Conservation (phyloP, 345 rosid genomes). For the Isatis tinctoria region DNA sequence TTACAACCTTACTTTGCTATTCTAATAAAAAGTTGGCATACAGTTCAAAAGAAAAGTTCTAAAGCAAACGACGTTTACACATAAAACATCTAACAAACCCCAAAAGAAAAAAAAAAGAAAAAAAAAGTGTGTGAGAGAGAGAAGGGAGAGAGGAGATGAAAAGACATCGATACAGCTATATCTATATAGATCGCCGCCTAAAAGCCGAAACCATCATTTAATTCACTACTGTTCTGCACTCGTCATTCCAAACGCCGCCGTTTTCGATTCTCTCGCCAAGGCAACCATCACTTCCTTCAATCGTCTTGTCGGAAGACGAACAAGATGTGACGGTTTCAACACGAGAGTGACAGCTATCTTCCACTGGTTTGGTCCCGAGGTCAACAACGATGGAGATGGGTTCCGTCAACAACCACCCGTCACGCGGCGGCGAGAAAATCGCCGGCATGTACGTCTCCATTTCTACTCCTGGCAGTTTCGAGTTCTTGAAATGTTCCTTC, state of each 20-base stretch:
- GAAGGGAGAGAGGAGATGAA: neutral
- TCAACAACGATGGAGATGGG: conserved; percentile 49
- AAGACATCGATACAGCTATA: conserved; percentile 21
- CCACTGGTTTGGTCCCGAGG: neutral
- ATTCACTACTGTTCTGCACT: conserved; percentile 1
- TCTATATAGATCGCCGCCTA: conserved; percentile 25
- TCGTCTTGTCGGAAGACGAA: conserved; percentile 20
- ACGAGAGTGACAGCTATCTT: neutral
- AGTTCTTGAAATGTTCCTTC: conserved; percentile 82
- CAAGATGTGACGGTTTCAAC: neutral
- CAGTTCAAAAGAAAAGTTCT: neutral
- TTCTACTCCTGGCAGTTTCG: conserved; percentile 61
- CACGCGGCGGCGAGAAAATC: conserved; percentile 78
- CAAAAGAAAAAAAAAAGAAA: neutral
- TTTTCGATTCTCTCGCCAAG: neutral
- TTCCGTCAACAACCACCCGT: conserved; percentile 55
- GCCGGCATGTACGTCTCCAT: conserved; percentile 70
- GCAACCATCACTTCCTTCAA: conserved; percentile 23
- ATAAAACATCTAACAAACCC: neutral
- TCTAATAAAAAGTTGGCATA: neutral
- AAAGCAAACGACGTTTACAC: neutral
- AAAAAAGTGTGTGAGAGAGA: neutral
- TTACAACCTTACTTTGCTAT: neutral
- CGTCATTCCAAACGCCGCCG: conserved; percentile 31
- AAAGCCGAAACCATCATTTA: conserved; percentile 24